Percentiles rank a stretch among this genome's conserved stretches.
These are phyloP conservation scores for Kalaharituber pfeilii DNA, from an alignment of 2,329 filamentous ascomycete species.

Conservation along the genomic window DNA sequence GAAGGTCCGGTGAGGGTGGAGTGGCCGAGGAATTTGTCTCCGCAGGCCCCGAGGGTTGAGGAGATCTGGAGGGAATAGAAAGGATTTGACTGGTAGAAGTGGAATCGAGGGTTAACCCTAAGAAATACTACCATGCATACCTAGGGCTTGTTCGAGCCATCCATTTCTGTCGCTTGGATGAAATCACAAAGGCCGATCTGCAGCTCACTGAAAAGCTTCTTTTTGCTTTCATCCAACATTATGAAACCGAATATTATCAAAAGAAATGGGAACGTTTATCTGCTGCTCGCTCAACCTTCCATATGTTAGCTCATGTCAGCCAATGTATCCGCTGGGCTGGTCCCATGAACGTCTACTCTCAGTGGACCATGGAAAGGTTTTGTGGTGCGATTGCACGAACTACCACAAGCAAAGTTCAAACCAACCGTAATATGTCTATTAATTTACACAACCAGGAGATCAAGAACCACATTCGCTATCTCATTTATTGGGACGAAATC, in stretches of 20 bases:
- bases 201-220: background rate
- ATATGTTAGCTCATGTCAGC: background rate
- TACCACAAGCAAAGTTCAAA: background rate
- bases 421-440: background rate
- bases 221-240: background rate
- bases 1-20: no score
- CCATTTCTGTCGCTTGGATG: no score
- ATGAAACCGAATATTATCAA: background rate
- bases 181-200: no score
- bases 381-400: background rate
- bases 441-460: background rate
- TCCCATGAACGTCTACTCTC: background rate
- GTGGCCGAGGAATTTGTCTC: no score
- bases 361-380: background rate
- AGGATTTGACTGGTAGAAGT: no score
- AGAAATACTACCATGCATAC: no score
- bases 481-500: background rate
- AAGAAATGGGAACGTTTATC: background rate
- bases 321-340: background rate
- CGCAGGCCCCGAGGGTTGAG: no score
- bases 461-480: background rate
- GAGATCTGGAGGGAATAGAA: no score
- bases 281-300: background rate
- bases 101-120: no score
- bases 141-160: no score